phyloP scores from a whole-genome alignment of 768 basidiomycete species.

The Kwoniella sp. region DNA sequence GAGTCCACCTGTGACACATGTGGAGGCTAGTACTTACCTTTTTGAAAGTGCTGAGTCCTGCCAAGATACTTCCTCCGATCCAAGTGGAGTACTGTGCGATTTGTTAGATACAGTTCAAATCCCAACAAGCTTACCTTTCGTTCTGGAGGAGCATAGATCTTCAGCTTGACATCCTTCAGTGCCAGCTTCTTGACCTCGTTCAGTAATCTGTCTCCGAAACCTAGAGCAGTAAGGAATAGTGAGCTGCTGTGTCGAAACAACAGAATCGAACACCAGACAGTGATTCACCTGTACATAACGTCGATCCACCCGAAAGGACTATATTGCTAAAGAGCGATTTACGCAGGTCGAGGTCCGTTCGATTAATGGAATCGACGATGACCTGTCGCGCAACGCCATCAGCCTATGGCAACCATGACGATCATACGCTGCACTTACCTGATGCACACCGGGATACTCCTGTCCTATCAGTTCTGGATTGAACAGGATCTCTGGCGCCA shows the following conservation, averaged over 20 bases:
- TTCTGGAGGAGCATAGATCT: constrained; percentile 99
- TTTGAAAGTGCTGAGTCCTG: constrained; percentile 94
- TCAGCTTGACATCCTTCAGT: constrained; percentile 86
- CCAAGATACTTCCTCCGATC: constrained; percentile 87
- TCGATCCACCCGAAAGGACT: constrained; percentile 92
- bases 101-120: neutral
- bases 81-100: constrained; percentile 49
- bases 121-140: constrained; percentile 58
- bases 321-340: constrained; percentile 95
- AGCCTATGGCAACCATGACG: neutral
- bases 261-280: neutral
- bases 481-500: constrained; percentile 95
- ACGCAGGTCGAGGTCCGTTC: constrained; percentile 91
- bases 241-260: no score
- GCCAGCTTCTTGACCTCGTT: constrained; percentile 96
- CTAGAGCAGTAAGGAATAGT: no score
- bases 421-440: constrained; percentile 48
- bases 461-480: constrained; percentile 94
- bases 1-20: constrained; percentile 4
- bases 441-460: constrained; percentile 95
- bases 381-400: constrained; percentile 58
- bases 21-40: constrained; percentile 58
- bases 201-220: constrained; percentile 91
- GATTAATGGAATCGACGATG: constrained; percentile 94
- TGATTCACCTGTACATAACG: constrained; percentile 77